phyloP scores from a whole-genome alignment of 306 rosid genomes.

The Coriaria nepalensis region DNA sequence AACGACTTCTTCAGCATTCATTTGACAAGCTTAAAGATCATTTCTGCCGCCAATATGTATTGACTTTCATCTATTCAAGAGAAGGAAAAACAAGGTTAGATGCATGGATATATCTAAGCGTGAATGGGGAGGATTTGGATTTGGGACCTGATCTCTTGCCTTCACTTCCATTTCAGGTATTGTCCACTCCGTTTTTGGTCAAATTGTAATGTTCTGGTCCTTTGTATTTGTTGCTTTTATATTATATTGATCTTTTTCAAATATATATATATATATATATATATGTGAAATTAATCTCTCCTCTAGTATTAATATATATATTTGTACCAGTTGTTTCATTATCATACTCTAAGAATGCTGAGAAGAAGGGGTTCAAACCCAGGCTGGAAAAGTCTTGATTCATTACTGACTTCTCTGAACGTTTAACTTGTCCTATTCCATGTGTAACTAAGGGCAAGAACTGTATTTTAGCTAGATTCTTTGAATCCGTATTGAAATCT shows the following conservation, averaged over 20 bases:
- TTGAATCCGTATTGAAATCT: too few species aligned
- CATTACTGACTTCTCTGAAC: too few species aligned
- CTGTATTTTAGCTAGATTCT: too few species aligned
- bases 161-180: constrained; percentile 97
- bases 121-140: constrained; percentile 46
- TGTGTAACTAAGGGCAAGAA: too few species aligned
- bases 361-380: too few species aligned
- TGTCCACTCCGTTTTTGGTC: constrained; percentile 15
- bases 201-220: background rate
- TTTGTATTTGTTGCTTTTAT: background rate
- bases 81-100: constrained; percentile 80
- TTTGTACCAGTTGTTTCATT: too few species aligned
- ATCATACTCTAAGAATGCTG: too few species aligned
- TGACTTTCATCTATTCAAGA: constrained; percentile 88
- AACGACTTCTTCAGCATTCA: constrained; percentile 78
- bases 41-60: constrained; percentile 78
- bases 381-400: too few species aligned
- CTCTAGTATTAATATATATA: too few species aligned
- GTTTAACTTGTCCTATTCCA: too few species aligned
- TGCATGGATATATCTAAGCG: constrained; percentile 66
- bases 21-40: constrained; percentile 95
- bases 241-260: background rate
- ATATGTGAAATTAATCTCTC: too few species aligned
- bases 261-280: too few species aligned
- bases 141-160: constrained; percentile 63